phyloP scores from a whole-genome alignment of 2,329 filamentous ascomycete species.

The Macrophomina tecta region DNA sequence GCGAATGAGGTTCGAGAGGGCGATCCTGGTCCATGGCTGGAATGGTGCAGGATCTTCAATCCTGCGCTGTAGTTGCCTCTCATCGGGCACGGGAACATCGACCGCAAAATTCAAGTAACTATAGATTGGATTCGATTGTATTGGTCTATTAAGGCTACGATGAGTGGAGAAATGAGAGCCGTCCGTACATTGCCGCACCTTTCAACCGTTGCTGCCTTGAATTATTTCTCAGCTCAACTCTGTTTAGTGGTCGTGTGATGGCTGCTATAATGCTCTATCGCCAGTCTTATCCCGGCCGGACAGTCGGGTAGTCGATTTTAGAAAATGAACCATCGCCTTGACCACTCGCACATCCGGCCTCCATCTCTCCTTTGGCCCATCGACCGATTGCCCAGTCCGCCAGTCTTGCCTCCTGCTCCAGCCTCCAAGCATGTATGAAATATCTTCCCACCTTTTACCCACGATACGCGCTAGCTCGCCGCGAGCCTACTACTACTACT shows the following conservation, averaged over 20 bases:
- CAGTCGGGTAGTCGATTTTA: neutral
- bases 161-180: constrained; percentile 5
- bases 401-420: constrained; percentile 75
- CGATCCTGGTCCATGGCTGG: no score
- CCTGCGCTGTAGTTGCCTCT: no score
- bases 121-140: neutral
- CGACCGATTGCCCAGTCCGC: constrained; percentile 74
- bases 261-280: neutral
- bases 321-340: constrained; percentile 21
- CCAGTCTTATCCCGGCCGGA: neutral
- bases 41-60: no score
- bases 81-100: no score
- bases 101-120: no score
- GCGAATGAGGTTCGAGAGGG: no score
- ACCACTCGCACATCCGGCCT: constrained; percentile 64
- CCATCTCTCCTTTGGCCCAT: constrained; percentile 70
- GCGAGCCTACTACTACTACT: neutral
- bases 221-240: neutral
- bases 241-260: neutral
- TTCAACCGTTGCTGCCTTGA: neutral
- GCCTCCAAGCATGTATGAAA: constrained; percentile 63
- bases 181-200: neutral
- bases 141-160: neutral
- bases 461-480: neutral
- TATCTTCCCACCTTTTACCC: constrained; percentile 31